Base-by-base conservation (phyloP, 306 rosid species). In the Biancaea sappan region DNA sequence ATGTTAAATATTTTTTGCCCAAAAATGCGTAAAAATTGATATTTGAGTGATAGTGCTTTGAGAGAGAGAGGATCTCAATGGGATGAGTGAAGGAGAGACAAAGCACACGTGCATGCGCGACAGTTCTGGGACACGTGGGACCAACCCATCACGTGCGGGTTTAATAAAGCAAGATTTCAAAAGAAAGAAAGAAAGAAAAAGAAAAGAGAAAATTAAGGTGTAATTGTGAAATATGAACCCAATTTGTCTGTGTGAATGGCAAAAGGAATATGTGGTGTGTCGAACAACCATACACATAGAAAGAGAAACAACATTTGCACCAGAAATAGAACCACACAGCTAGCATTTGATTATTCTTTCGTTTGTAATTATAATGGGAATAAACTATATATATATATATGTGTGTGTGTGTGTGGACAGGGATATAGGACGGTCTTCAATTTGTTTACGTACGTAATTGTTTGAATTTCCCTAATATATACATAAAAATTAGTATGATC, bases 81-180 rank as follows among this genome's bases (percentile, higher is more conserved):
- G 91, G 87, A 85, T 85, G 74, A 12, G 71, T 57, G 80, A 76
- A 73, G 78, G 75, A n/a, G n/a, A n/a, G n/a, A 57, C 59, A 77
- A 77, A 46, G 63, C 86, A 80, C 98, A 90, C 96, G 95, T 90
- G 87, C 90, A 86, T 80, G 91, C 74, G 72, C 50, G 84, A 90
- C 91, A 77, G 74, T 73, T 80, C 26, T 74, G 77, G 59, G 77
- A 75, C 87, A 84, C 11, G 76, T 43, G 40, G 96, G 91, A 57
- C 88, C 91, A 59, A 4, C 77, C 67, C 85, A 72, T 84, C 95
- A 90, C 96, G 96, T 90, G 96, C 85, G 87, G 81, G 52, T 84
- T 59, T 41, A 73, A 2, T 31, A 31, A 72, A 78, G 31, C 34
- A 35, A 11, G 43, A 50, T 15, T 62, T 18, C 64, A 68, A 82